Evolutionary conservation across 2,329 filamentous ascomycete species (phyloP).

Genomic region (Fusarium irregulare): DNA sequence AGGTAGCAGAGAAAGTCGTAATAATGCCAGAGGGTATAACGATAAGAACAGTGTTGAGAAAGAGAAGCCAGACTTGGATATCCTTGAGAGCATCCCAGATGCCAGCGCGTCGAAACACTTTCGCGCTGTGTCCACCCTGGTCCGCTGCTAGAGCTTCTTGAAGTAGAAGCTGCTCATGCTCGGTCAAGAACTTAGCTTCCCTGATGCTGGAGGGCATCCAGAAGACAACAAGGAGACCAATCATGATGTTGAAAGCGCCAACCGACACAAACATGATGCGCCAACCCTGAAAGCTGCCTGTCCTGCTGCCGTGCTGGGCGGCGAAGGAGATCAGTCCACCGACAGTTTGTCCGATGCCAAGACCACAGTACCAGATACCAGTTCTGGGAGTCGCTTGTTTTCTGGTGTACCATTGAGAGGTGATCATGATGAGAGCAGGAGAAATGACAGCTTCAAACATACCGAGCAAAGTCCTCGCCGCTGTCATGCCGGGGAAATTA

Average conservation of each 20-base stretch:
- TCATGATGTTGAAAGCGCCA: not conserved
- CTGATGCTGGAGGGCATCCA: constrained; percentile 14
- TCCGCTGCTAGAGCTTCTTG: constrained; percentile 7
- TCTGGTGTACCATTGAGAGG: constrained; percentile 13
- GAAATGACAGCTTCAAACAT: constrained; percentile 12
- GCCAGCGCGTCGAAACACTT: not conserved
- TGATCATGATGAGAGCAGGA: constrained; percentile 7
- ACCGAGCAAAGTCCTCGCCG: constrained; percentile 17
- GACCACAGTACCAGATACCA: constrained; percentile 18
- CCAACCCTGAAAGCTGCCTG: constrained; percentile 5
- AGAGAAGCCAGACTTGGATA: constrained; percentile 1
- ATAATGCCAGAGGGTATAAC: constrained; percentile 12
- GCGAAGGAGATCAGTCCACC: constrained; percentile 14
- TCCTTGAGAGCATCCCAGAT: constrained; percentile 15
- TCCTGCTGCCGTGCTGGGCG: constrained; percentile 6
- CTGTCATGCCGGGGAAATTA: constrained; percentile 7
- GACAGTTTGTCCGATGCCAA: constrained; percentile 3
- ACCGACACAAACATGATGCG: constrained; percentile 11
- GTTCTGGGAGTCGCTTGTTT: constrained; percentile 10
- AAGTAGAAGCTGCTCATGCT: constrained; percentile 1
- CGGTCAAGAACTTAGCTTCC: constrained; percentile 6
- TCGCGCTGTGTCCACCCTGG: not conserved
- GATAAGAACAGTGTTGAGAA: constrained; percentile 12
- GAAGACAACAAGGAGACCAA: constrained; percentile 3
- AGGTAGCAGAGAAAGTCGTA: constrained; percentile 2